phyloP scores from a whole-genome alignment of 805 yeast species.

The Candida dajiaensis region DNA sequence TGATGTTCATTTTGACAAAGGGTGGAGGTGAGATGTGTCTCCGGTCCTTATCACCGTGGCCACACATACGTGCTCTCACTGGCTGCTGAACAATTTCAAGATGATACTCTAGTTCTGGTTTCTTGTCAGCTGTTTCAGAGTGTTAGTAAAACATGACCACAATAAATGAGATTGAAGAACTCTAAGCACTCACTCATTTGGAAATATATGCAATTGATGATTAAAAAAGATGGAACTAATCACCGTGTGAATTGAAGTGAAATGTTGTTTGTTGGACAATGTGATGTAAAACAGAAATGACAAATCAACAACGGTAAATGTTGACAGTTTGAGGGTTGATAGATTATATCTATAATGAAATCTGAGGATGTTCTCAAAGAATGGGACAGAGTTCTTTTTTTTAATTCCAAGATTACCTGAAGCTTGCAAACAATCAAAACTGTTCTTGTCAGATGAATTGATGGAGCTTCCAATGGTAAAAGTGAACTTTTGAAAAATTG shows the following conservation, averaged over 20 bases:
- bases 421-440: too few relatives aligned
- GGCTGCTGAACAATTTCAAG: constrained; percentile 35
- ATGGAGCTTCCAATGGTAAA: not conserved
- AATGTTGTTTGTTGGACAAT: not conserved
- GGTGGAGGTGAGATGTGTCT: constrained; percentile 30
- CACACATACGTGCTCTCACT: constrained; percentile 41
- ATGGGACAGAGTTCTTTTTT: too few relatives aligned
- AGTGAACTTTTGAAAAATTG: not conserved
- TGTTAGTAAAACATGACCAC: not conserved
- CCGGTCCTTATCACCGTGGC: constrained; percentile 36
- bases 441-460: too few relatives aligned
- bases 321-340: too few relatives aligned
- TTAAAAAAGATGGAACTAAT: not conserved
- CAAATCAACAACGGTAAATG: too few relatives aligned
- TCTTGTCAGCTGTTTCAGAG: not conserved
- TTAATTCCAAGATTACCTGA: too few relatives aligned
- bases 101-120: not conserved
- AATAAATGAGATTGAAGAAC: not conserved
- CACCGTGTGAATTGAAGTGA: not conserved
- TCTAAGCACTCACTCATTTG: not conserved
- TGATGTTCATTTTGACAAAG: constrained; percentile 20
- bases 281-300: too few relatives aligned
- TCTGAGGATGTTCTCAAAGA: too few relatives aligned
- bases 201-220: not conserved
- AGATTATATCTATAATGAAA: too few relatives aligned